Conservation (phyloP, 2,329 filamentous ascomycete species). For the Cladorrhinum sp. region DNA sequence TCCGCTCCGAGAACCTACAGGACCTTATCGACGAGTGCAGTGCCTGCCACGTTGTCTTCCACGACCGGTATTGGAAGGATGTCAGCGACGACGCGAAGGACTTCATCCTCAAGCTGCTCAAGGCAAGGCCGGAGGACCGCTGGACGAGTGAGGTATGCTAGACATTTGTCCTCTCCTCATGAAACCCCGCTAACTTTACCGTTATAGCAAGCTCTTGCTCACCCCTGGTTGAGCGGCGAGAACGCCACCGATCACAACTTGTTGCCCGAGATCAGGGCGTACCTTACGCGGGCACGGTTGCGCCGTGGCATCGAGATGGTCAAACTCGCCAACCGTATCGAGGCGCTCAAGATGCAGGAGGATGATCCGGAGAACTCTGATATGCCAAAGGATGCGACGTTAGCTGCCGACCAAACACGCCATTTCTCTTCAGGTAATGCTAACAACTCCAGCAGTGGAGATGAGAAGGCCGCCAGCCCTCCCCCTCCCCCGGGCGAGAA, state of each 20-base stretch:
- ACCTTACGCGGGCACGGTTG: slow-evolving; percentile 86
- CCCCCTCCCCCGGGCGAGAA: slow-evolving; percentile 30
- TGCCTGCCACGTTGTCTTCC: slow-evolving; percentile 81
- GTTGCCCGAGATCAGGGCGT: slow-evolving; percentile 92
- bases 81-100: slow-evolving; percentile 94
- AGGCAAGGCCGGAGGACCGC: slow-evolving; percentile 73
- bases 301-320: slow-evolving; percentile 93
- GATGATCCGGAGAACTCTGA: slow-evolving; percentile 75
- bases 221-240: slow-evolving; percentile 87
- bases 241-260: slow-evolving; percentile 94
- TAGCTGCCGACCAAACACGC: slow-evolving; percentile 49
- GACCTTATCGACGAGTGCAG: slow-evolving; percentile 95
- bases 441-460: slow-evolving; percentile 20
- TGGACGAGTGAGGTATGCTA: slow-evolving; percentile 68
- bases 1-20: slow-evolving; percentile 88
- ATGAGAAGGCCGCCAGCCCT: slow-evolving; percentile 34
- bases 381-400: slow-evolving; percentile 61
- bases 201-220: slow-evolving; percentile 67
- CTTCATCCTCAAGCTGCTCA: slow-evolving; percentile 81
- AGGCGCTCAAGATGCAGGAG: slow-evolving; percentile 88
- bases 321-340: slow-evolving; percentile 93
- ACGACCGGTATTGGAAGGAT: slow-evolving; percentile 97
- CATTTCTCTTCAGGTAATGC: slow-evolving; percentile 27
- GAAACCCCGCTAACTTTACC: slow-evolving; percentile 19
- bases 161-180: not conserved